Evolutionary conservation across 2,329 filamentous ascomycete genomes (phyloP), one percentile per base, ranked within the genome.

Genomic region (Helotiales sp.): DNA sequence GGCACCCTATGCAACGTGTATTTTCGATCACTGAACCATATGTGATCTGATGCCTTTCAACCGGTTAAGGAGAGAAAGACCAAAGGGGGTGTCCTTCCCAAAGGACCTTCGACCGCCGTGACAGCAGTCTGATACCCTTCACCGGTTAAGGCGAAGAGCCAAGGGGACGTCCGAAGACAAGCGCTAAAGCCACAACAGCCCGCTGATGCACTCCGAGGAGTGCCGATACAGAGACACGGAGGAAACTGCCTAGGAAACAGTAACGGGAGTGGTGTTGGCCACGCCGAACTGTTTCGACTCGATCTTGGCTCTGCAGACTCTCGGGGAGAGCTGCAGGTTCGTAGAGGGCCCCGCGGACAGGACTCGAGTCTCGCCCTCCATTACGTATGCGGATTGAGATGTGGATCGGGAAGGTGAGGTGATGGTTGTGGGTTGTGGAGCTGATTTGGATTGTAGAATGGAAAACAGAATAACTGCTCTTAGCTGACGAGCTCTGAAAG

Each of bases 241-340:
- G 26, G 49, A 54, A 7, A 6, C 49, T 54, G 15, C 28, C 49
- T 13, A 13, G 22, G 26, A 54, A 32, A 7, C 20, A 26, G 45
- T 26, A 1, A 24, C 22, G 10, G n/a, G 10, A 13, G 22, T 24
- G 20, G 6, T 13, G n/a, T n/a, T n/a, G n/a, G 22, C 45, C 64
- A 63, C n/a, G 6, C 22, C 22, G 15, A 70, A 43, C 45, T 49
- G 49, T 54, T 34, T 13, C 34, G 55, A 64, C 66, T 68, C 55
- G 59, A 60, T 59, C 57, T 68, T 55, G 32, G 66, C 66, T 68
- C 59, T 68, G 28, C 59, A 68, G 63, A 63, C 63, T 50, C 52
- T 65, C 34, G 22, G 20, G 34, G 24, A 67, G 52, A 57, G 62
- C 66, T 68, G 49, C n/a, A 68, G 66, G 58, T 65, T 65, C 62